A percentile compares a stretch with the other conserved stretches of the same genome.
phyloP scores from a whole-genome alignment of 2,329 filamentous ascomycete genomes.

The Penicillium polonicum region DNA sequence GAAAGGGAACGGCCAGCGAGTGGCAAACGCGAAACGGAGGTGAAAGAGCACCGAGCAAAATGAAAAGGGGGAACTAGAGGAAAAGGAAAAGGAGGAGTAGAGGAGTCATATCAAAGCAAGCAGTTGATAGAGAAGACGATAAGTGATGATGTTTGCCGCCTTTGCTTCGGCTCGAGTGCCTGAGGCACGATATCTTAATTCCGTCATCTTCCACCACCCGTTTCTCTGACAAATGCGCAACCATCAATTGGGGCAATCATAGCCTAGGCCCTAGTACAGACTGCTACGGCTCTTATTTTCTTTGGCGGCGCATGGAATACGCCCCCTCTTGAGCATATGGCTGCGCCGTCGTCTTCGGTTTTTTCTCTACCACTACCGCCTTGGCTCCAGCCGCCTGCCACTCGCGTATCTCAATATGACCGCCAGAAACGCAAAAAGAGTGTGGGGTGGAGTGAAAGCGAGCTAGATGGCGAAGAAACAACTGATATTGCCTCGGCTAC shows the following conservation, averaged over 20 bases:
- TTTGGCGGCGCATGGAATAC: constrained; percentile 2
- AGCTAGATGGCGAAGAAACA: constrained; percentile 26
- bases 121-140: constrained; percentile 18
- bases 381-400: constrained; percentile 38
- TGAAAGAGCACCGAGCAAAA: background rate
- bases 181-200: constrained; percentile 11
- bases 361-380: constrained; percentile 41
- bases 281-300: background rate
- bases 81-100: constrained; percentile 9
- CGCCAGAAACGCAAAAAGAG: constrained; percentile 34
- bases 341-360: constrained; percentile 32
- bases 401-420: constrained; percentile 39
- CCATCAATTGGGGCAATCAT: background rate
- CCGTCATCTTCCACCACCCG: constrained; percentile 7
- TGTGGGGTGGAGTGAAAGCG: constrained; percentile 29
- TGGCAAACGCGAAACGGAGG: background rate
- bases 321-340: constrained; percentile 20
- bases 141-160: constrained; percentile 24
- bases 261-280: background rate
- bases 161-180: constrained; percentile 13
- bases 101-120: constrained; percentile 5
- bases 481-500: constrained; percentile 30
- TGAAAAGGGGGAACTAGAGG: constrained; percentile 4
- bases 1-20: constrained; percentile 1
- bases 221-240: constrained; percentile 4